Percentiles rank a stretch among this genome's conserved stretches.
These are phyloP conservation scores for Blastobotrys petasosporus DNA, from an alignment of 1,139 yeast genomes.

Conservation along the genomic window DNA sequence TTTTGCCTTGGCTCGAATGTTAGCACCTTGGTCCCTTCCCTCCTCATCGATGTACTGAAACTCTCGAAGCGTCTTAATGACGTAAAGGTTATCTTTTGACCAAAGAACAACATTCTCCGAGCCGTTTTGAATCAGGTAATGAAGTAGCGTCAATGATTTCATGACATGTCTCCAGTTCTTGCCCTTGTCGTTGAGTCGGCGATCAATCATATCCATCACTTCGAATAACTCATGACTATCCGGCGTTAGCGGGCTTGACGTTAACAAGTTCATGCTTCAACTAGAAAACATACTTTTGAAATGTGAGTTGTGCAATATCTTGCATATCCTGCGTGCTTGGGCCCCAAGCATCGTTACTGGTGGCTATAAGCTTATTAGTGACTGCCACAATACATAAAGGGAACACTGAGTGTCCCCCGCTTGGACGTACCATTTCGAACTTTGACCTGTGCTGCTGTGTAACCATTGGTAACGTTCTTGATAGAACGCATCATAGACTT, in stretches of 20 bases:
- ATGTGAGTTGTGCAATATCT: slow-evolving; percentile 72
- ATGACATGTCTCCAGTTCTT: slow-evolving; percentile 98
- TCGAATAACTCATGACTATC: slow-evolving; percentile 69
- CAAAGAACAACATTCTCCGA: slow-evolving; percentile 88
- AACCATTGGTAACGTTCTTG: slow-evolving; percentile 91
- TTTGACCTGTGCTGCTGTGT: slow-evolving; percentile 75
- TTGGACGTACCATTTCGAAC: slow-evolving; percentile 58
- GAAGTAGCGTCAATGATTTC: slow-evolving; percentile 74
- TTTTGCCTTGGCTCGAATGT: slow-evolving; percentile 84
- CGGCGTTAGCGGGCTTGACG: slow-evolving; percentile 17
- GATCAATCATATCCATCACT: slow-evolving; percentile 92
- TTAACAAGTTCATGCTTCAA: background rate
- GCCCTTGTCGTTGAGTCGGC: slow-evolving; percentile 92
- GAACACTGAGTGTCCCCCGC: background rate
- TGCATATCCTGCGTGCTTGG: slow-evolving; percentile 82
- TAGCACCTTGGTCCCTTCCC: slow-evolving; percentile 83
- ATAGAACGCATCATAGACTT: slow-evolving; percentile 77
- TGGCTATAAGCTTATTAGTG: slow-evolving; percentile 43
- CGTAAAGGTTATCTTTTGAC: slow-evolving; percentile 87
- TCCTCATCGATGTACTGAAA: slow-evolving; percentile 78
- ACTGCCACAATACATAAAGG: background rate
- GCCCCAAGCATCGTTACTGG: slow-evolving; percentile 83
- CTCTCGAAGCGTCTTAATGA: slow-evolving; percentile 86
- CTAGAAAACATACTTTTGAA: slow-evolving; percentile 40
- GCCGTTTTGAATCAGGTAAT: slow-evolving; percentile 81